phyloP scores from a whole-genome alignment of 2,329 filamentous ascomycete genomes.

The Diplodia scrobiculata region DNA sequence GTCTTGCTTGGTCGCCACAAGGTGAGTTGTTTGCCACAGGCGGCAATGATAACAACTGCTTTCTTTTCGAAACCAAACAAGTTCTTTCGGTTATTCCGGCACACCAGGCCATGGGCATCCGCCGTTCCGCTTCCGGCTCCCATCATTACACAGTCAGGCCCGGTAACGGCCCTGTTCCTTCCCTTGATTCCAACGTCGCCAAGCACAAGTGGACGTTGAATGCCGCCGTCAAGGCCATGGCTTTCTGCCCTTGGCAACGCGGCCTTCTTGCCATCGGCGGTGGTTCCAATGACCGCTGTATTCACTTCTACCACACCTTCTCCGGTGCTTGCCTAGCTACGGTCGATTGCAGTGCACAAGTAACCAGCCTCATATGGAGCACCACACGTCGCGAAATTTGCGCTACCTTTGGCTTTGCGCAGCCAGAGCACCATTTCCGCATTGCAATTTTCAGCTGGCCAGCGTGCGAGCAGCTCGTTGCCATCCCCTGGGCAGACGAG shows the following conservation, averaged over 20 bases:
- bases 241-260: conserved; percentile 92
- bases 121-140: neutral
- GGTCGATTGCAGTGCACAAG: conserved; percentile 89
- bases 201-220: conserved; percentile 75
- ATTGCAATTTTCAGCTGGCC: conserved; percentile 96
- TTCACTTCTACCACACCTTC: conserved; percentile 89
- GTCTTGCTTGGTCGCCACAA: conserved; percentile 80
- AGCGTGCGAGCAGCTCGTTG: conserved; percentile 79
- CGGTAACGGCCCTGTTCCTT: conserved; percentile 43
- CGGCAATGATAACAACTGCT: conserved; percentile 88
- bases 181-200: conserved; percentile 59
- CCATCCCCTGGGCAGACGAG: conserved; percentile 79
- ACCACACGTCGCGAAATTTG: conserved; percentile 81
- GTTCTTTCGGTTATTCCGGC: conserved; percentile 43
- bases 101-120: conserved; percentile 36
- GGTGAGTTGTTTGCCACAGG: conserved; percentile 80
- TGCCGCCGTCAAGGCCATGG: conserved; percentile 93
- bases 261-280: conserved; percentile 87
- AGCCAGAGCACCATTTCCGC: conserved; percentile 84
- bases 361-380: conserved; percentile 91
- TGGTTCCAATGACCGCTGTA: conserved; percentile 90
- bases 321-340: conserved; percentile 83
- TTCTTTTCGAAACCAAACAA: conserved; percentile 69
- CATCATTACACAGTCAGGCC: conserved; percentile 42
- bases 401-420: conserved; percentile 90